Evolutionary conservation across 1,284 basidiomycete species (phyloP), one percentile per base, ranked within the genome.

Genomic region (Leccinum pachyderme): DNA sequence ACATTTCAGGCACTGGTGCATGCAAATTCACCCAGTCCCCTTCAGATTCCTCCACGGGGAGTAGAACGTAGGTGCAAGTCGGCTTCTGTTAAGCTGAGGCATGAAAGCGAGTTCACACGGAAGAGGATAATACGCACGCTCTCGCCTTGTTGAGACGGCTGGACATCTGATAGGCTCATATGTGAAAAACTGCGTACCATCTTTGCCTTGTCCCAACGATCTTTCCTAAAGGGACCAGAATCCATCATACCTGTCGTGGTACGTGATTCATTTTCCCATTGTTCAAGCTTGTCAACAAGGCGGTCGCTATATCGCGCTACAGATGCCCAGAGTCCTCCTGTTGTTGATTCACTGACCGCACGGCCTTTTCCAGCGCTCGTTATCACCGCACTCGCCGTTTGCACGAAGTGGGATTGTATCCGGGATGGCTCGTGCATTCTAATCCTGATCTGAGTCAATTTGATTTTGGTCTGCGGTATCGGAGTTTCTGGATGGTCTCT

Each of bases 121-220:
- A 7, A 33, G 47, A 55, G 29, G 31, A 50, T 25, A 46, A 51
- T 4, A 57, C 59, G 7, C 55, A 71, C 66, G 15, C 22, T 46
- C 49, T 57, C 58, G 63, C 65, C 55, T 24, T 53, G 53, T 44
- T 45, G 53, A 7, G 9, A 33, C 6, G 51, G 37, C 28, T 54
- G 49, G 7, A 59, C 18, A 13, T 68, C 69, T 18, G 69, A 61
- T 3, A 71, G 61, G 2, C 80, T 81, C 69, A 92, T 72, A 59
- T 81, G 77, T 4, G 86, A 86, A 71, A 91, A 92, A 55, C 80
- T 81, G 53, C 78, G 73, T 45, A 92, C 83, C 90, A 92, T 92
- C 76, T 91, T 92, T 50, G 68, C 71, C 47, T 73, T 76, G 66
- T 93, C 91, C 84, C 87, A 91, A 58, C 64, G 75, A 12, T 78